Evolutionary conservation across 2,329 filamentous ascomycete genomes (phyloP).

Genomic region (Fusarium buharicum): DNA sequence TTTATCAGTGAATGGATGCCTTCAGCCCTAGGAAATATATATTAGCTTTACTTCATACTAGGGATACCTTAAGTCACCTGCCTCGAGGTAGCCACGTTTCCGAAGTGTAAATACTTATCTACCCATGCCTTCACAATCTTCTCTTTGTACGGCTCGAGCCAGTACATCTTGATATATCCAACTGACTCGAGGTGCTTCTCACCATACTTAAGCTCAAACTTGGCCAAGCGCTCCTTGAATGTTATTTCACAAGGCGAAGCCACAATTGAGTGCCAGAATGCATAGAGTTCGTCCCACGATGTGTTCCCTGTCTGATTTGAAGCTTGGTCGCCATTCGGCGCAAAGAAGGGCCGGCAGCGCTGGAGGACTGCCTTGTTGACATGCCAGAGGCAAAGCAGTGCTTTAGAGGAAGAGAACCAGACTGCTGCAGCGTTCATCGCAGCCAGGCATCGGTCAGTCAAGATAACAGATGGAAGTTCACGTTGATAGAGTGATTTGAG

Average conservation of each 20-base stretch:
- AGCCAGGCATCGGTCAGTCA: no score
- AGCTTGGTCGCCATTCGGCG: background rate
- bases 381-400: no score
- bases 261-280: no score
- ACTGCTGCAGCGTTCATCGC: no score
- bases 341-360: conserved; percentile 21
- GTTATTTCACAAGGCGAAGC: no score
- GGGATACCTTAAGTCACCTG: background rate
- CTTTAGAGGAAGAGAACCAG: no score
- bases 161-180: background rate
- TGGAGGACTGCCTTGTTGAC: background rate
- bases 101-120: background rate
- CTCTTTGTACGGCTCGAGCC: conserved; percentile 1
- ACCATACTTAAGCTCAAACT: background rate
- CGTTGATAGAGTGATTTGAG: no score
- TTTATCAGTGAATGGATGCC: conserved; percentile 2
- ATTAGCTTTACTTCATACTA: background rate
- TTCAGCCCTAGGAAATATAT: background rate
- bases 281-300: no score
- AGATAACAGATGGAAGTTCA: no score
- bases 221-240: no score
- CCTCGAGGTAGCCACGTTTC: background rate
- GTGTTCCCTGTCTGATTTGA: no score
- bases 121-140: background rate
- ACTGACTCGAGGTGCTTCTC: background rate